phyloP scores from a whole-genome alignment of 2,329 filamentous ascomycete species.

The Metarhizium anisopliae region DNA sequence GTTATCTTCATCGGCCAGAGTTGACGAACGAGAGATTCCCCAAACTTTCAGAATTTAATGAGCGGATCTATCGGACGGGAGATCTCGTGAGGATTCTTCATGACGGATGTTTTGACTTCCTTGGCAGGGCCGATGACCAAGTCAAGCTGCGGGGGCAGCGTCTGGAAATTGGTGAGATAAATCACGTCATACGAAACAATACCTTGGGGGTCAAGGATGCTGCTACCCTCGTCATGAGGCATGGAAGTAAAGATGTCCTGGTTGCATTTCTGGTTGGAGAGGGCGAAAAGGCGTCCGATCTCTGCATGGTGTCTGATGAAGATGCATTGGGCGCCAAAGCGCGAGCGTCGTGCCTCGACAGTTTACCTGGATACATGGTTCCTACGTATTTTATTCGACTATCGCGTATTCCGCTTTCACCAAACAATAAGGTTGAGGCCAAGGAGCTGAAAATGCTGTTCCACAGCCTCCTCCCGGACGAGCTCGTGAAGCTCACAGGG shows the following conservation, averaged over 20 bases:
- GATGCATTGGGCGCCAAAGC: conserved; percentile 35
- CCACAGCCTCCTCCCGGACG: conserved; percentile 44
- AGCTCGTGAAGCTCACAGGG: conserved; percentile 49
- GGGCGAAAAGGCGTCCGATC: background rate
- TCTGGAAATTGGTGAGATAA: conserved; percentile 86
- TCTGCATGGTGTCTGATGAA: conserved; percentile 19
- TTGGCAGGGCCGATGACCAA: conserved; percentile 83
- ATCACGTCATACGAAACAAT: conserved; percentile 63
- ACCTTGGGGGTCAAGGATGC: conserved; percentile 55
- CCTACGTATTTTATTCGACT: conserved; percentile 74
- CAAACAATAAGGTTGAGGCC: conserved; percentile 82
- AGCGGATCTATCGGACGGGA: conserved; percentile 75
- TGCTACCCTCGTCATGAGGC: conserved; percentile 64
- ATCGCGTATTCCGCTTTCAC: conserved; percentile 64
- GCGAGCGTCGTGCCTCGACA: conserved; percentile 55
- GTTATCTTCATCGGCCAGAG: conserved; percentile 74
- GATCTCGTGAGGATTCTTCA: conserved; percentile 76
- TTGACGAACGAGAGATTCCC: conserved; percentile 73
- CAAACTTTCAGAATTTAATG: conserved; percentile 42
- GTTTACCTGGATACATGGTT: conserved; percentile 80
- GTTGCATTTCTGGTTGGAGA: conserved; percentile 58
- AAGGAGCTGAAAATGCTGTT: conserved; percentile 63
- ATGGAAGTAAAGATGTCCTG: conserved; percentile 72
- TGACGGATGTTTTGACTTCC: conserved; percentile 77
- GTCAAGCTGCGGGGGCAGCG: conserved; percentile 85